phyloP scores from a whole-genome alignment of 345 rosid genomes.

The Salix exigua region DNA sequence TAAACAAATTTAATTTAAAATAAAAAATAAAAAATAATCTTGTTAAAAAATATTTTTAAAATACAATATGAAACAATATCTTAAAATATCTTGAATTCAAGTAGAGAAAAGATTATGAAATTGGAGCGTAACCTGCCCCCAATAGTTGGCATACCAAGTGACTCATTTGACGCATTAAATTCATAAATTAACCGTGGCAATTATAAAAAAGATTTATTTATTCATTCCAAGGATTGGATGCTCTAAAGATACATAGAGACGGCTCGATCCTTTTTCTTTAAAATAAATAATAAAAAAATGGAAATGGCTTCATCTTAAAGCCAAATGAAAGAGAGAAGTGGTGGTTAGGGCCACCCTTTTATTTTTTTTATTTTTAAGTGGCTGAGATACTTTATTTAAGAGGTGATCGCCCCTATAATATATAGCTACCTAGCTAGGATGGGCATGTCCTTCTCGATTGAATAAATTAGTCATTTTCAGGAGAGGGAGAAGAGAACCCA shows the following conservation, averaged over 20 bases:
- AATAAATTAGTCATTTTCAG: neutral
- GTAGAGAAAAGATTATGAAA: no score
- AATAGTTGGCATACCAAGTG: neutral
- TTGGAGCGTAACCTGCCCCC: neutral
- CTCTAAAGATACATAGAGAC: neutral
- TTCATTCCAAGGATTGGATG: no score
- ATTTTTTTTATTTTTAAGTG: neutral
- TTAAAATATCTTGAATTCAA: no score
- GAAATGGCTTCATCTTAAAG: constrained; percentile 14
- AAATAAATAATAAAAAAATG: neutral
- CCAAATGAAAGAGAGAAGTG: neutral
- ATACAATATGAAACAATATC: fast-evolving
- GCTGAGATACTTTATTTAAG: neutral
- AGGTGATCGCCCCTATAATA: neutral
- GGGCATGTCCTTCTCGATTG: neutral
- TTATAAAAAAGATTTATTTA: neutral
- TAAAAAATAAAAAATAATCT: no score
- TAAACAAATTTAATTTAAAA: no score
- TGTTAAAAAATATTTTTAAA: no score
- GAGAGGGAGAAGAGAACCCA: neutral
- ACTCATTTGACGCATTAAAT: neutral
- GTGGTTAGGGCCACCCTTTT: neutral
- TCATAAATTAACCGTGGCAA: neutral
- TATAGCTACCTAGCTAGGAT: neutral
- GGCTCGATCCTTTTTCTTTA: neutral